Evolutionary conservation across 2,329 filamentous ascomycete species (phyloP).

Genomic region (Didymella pomorum): DNA sequence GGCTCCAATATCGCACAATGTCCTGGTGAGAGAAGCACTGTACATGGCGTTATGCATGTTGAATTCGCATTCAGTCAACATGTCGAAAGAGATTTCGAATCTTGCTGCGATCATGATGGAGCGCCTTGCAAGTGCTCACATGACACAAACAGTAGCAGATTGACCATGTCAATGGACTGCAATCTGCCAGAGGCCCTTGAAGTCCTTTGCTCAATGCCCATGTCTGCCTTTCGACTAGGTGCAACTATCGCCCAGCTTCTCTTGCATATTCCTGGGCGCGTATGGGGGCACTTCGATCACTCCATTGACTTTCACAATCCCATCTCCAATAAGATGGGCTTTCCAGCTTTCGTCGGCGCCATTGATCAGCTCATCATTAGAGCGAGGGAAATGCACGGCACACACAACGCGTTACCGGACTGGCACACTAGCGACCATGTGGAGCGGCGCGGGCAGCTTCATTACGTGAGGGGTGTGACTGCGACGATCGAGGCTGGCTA

Average conservation of each 20-base stretch:
- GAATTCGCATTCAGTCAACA: neutral
- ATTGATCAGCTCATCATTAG: neutral
- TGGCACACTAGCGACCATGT: neutral
- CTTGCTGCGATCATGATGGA: neutral
- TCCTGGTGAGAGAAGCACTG: neutral
- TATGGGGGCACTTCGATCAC: neutral
- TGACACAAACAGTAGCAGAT: neutral
- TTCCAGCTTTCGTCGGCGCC: neutral
- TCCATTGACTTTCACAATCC: neutral
- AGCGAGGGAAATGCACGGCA: neutral
- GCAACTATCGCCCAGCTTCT: neutral
- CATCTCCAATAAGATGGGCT: neutral
- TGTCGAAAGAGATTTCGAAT: neutral
- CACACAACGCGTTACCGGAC: neutral
- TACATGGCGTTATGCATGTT: neutral
- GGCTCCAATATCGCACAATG: neutral
- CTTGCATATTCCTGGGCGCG: neutral
- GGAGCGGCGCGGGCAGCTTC: neutral
- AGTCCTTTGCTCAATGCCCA: neutral
- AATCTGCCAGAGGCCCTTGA: neutral
- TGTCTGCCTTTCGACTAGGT: neutral
- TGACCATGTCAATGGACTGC: neutral
- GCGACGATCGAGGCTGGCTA: slow-evolving; percentile 7
- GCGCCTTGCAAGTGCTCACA: neutral
- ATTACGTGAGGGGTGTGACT: neutral